Percentiles rank a stretch among this genome's conserved stretches.
These are phyloP conservation scores for Lithohypha guttulata DNA, from an alignment of 2,329 filamentous ascomycete species.

Conservation along the genomic window DNA sequence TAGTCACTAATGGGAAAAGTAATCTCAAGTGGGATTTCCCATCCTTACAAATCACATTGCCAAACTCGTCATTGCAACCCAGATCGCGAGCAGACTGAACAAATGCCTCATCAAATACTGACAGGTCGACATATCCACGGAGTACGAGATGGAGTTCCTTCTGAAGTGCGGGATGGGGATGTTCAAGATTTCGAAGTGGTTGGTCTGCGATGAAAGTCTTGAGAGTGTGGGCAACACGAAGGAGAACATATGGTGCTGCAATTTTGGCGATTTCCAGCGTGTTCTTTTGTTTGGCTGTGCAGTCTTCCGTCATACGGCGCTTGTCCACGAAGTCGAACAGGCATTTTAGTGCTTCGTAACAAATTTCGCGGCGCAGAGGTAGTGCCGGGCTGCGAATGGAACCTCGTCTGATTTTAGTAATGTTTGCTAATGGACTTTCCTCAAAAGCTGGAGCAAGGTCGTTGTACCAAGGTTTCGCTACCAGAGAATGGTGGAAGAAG, in stretches of 20 bases:
- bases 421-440: conserved; percentile 45
- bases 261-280: conserved; percentile 39
- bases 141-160: conserved; percentile 68
- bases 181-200: conserved; percentile 77
- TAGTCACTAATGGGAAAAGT: conserved; percentile 67
- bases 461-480: conserved; percentile 58
- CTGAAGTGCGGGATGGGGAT: conserved; percentile 70
- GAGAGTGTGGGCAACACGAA: conserved; percentile 70
- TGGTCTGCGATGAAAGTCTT: conserved; percentile 83
- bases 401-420: conserved; percentile 58
- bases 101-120: conserved; percentile 60
- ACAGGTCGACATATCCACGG: conserved; percentile 52
- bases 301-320: neutral
- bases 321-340: conserved; percentile 55
- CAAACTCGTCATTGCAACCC: conserved; percentile 6
- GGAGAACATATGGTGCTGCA: conserved; percentile 68
- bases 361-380: conserved; percentile 58
- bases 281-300: neutral
- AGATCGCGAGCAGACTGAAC: conserved; percentile 32
- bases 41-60: conserved; percentile 10
- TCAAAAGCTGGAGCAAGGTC: conserved; percentile 42
- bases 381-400: conserved; percentile 59
- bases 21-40: conserved; percentile 63
- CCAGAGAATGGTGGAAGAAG: conserved; percentile 71
- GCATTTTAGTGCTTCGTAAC: conserved; percentile 70